Conservation (phyloP, 768 basidiomycete genomes). For the Tricholoma saponaceum region DNA sequence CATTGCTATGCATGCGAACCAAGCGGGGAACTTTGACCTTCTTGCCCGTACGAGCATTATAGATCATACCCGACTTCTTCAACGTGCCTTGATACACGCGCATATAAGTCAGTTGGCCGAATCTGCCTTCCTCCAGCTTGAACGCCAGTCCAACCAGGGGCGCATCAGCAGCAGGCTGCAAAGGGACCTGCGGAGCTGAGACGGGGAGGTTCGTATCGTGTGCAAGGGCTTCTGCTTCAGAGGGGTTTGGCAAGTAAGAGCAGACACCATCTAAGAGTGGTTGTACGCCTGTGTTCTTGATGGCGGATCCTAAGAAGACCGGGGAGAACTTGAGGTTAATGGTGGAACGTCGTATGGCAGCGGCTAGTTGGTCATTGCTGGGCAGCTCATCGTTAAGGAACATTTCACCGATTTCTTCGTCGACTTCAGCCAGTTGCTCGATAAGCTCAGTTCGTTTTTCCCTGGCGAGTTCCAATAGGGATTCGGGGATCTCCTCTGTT, state of each 20-base stretch:
- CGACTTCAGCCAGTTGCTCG: conserved; percentile 94
- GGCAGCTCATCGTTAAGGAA: conserved; percentile 83
- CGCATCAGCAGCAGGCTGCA: conserved; percentile 79
- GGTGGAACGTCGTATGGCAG: conserved; percentile 87
- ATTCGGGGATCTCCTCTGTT: conserved; percentile 82
- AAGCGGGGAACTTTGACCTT: conserved; percentile 94
- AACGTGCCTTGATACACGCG: conserved; percentile 94
- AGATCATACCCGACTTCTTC: conserved; percentile 82
- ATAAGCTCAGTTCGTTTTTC: conserved; percentile 89
- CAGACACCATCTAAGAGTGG: conserved; percentile 93
- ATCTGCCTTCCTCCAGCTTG: conserved; percentile 97
- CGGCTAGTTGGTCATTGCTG: conserved; percentile 65
- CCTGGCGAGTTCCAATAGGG: conserved; percentile 68
- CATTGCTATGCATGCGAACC: conserved; percentile 97
- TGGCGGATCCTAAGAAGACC: conserved; percentile 94
- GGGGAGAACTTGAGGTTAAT: conserved; percentile 89
- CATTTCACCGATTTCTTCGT: conserved; percentile 91
- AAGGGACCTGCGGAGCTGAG: conserved; percentile 63
- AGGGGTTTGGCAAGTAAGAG: conserved; percentile 88
- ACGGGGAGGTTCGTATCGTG: conserved; percentile 74
- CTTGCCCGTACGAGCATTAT: conserved; percentile 92
- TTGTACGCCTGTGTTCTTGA: conserved; percentile 96
- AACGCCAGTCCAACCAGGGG: conserved; percentile 94
- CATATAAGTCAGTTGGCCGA: conserved; percentile 98
- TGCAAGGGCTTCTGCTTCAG: conserved; percentile 74